These are phyloP conservation scores for Fusarium albidum DNA, from an alignment of 2,329 filamentous ascomycete genomes.

Conservation along the genomic window DNA sequence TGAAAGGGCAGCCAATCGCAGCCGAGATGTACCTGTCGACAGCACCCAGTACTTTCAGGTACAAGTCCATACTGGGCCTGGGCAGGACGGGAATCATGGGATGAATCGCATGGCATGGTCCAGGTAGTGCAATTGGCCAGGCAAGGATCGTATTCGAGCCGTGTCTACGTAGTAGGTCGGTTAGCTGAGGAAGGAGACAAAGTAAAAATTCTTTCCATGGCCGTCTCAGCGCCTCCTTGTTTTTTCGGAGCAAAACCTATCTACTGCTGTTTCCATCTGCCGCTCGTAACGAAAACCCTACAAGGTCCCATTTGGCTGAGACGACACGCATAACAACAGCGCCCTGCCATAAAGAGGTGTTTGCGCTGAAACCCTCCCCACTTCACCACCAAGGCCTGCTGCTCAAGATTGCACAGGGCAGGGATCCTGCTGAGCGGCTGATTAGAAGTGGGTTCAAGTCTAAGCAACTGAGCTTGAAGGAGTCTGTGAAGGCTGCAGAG, in stretches of 20 bases:
- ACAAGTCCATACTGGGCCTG: constrained; percentile 20
- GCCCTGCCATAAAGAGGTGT: constrained; percentile 15
- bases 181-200: neutral
- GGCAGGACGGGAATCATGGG: constrained; percentile 5
- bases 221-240: neutral
- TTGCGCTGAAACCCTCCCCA: constrained; percentile 16
- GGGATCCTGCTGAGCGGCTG: constrained; percentile 33
- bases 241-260: neutral
- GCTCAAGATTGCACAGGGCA: constrained; percentile 29
- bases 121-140: neutral
- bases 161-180: neutral
- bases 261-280: constrained; percentile 9
- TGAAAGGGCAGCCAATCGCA: constrained; percentile 20
- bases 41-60: constrained; percentile 26
- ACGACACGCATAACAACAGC: constrained; percentile 25
- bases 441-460: constrained; percentile 24
- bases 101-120: neutral
- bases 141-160: neutral
- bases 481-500: constrained; percentile 23
- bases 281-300: constrained; percentile 11
- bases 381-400: constrained; percentile 24
- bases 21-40: constrained; percentile 30
- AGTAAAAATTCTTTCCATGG: neutral
- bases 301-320: constrained; percentile 18
- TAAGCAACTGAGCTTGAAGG: neutral